These are phyloP conservation scores for Nyctanthes arbortristis DNA, from an alignment of 257 asterid species.

Conservation along the genomic window DNA sequence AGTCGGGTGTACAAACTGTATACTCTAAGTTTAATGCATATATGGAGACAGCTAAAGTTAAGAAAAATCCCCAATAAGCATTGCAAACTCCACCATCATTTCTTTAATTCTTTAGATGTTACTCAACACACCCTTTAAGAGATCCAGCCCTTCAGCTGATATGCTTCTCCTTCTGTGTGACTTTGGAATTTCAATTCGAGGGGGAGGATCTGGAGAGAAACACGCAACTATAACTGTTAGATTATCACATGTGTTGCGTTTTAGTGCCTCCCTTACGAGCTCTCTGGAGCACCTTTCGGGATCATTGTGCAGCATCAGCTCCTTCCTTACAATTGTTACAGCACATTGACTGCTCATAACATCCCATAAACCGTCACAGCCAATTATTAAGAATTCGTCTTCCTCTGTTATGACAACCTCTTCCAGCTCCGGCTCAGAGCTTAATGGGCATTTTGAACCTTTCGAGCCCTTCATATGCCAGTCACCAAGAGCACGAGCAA, in stretches of 20 bases:
- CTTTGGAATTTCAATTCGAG: slow-evolving; percentile 40
- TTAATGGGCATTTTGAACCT: slow-evolving; percentile 62
- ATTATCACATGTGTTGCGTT: slow-evolving; percentile 45
- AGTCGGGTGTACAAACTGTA: not conserved
- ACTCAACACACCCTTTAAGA: slow-evolving; percentile 43
- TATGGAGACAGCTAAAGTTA: slow-evolving; percentile 28
- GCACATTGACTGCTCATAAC: slow-evolving; percentile 96
- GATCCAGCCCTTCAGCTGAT: slow-evolving; percentile 54
- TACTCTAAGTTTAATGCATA: not conserved
- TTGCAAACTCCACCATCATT: slow-evolving; percentile 4
- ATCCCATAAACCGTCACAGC: slow-evolving; percentile 94
- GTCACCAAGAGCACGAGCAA: slow-evolving; percentile 88
- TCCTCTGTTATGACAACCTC: slow-evolving; percentile 65
- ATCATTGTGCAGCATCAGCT: slow-evolving; percentile 78
- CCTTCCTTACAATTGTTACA: slow-evolving; percentile 80
- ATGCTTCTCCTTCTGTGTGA: slow-evolving; percentile 46
- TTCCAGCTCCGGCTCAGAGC: slow-evolving; percentile 78
- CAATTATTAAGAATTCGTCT: slow-evolving; percentile 86
- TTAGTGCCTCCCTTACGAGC: slow-evolving; percentile 37
- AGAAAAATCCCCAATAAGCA: slow-evolving; percentile 20
- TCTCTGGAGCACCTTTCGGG: slow-evolving; percentile 57
- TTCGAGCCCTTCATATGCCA: slow-evolving; percentile 96
- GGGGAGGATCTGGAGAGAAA: slow-evolving; percentile 49
- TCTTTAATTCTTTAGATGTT: slow-evolving; percentile 28
- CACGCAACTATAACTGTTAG: slow-evolving; percentile 41